Evolutionary conservation across 108 stramenopile genomes (phyloP), one percentile per base, ranked within the genome.

Genomic region (Nitzschia inconspicua): DNA sequence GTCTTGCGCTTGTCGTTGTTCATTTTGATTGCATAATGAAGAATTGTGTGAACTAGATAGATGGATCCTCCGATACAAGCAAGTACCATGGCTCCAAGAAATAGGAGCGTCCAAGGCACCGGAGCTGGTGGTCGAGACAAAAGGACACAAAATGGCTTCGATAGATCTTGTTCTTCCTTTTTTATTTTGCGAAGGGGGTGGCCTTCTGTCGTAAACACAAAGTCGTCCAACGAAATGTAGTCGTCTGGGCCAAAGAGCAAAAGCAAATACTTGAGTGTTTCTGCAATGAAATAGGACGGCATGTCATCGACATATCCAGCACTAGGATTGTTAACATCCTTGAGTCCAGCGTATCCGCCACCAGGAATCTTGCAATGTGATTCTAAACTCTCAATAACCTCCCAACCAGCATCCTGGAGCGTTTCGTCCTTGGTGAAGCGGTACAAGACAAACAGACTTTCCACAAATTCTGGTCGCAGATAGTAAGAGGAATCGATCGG

Each of bases 221-320:
- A 71, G 29, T 80, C 51, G 22, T 70, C 44, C 43, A 79, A 29
- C 9, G 37, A 10, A 6, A 61, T 36, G 47, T 48, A 62, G 19
- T 62, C 36, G 22, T 66, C 58, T 30, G 60, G 53, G 32, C 22
- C 47, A 43, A 52, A 49, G 28, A 57, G 28, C 37, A 63, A 25
- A 37, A 57, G 48, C 30, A 73, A 64, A 63, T 95, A 95, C 71
- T 95, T 95, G 30, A 95, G 72, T 18, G 92, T 95, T 76, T 95
- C 95, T 34, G 85, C 81, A 43, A 93, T 48, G 55, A 95, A 95
- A 75, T 88, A 95, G 9, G 80, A 83, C 37, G 90, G 89, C 91
- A 93, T 94, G 27, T 85, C 64, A 66, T 95, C 79, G 18, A 43
- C 8, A 16, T 41, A 31, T 1, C 47, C 44, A 22, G 16, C 30